Percentiles rank a stretch among this genome's conserved stretches.
Evolutionary conservation across 306 rosid species (phyloP).

Genomic region (Casuarina glauca): DNA sequence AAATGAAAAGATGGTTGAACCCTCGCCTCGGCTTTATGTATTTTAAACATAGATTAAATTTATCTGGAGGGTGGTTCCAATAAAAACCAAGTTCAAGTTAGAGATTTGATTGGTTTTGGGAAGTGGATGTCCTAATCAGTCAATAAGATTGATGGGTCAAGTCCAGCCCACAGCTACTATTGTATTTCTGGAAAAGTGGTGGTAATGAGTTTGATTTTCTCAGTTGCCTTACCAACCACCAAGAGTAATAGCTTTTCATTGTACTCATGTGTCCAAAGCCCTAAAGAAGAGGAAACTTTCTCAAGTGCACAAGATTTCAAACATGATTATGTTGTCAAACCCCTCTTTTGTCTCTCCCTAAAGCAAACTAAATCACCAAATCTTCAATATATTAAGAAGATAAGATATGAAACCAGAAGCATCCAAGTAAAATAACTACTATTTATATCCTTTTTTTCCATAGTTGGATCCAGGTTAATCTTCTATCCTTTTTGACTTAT

Average conservation of each 20-base stretch:
- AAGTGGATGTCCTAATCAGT: conserved; percentile 33
- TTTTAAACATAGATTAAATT: too few species aligned
- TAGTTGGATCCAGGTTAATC: conserved; percentile 22
- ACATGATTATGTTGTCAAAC: conserved; percentile 35
- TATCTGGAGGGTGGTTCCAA: too few species aligned
- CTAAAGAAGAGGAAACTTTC: conserved; percentile 28
- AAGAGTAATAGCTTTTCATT: neutral
- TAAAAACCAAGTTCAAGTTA: neutral
- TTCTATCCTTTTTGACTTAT: too few species aligned
- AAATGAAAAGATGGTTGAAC: conserved; percentile 45
- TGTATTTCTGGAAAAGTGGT: conserved; percentile 28
- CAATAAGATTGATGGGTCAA: conserved; percentile 18
- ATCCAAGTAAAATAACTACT: conserved; percentile 5
- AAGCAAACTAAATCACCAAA: conserved; percentile 37
- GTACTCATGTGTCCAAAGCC: conserved; percentile 38
- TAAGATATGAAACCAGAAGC: conserved; percentile 20
- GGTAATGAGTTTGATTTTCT: conserved; percentile 32
- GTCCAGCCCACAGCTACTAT: conserved; percentile 24
- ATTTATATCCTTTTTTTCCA: neutral
- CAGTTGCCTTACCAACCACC: conserved; percentile 38
- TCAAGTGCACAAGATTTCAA: conserved; percentile 48
- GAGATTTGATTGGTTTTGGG: conserved; percentile 7
- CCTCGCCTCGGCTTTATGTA: conserved; percentile 4
- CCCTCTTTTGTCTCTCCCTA: conserved; percentile 1
- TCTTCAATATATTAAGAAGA: conserved; percentile 15